Evolutionary conservation across 2,329 filamentous ascomycete species (phyloP), one percentile per base, ranked within the genome.

Genomic region (Leptographium procerum): DNA sequence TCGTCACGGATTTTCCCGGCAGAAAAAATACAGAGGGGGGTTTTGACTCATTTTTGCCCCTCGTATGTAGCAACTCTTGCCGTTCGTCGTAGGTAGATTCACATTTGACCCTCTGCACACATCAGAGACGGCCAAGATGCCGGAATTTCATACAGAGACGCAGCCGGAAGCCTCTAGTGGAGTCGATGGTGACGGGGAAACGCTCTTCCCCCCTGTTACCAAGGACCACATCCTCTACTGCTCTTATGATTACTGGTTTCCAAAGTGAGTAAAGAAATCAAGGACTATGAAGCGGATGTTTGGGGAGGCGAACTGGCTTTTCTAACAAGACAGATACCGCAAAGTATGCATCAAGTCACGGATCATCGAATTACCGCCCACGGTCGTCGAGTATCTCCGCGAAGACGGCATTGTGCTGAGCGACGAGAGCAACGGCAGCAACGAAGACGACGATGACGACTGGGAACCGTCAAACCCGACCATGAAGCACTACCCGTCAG

Each of bases 321-420:
- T 9, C 55, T 53, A 24, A 59, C 54, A 1, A 13, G 14, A 13
- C 56, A 89, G 84, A 71, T 96, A 95, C 69, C 86, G 89, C 60
- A 77, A 83, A 9, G 80, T 89, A 53, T 91, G 90, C 36, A 88
- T 95, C 50, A 94, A 92, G 75, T 91, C 92, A 2, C 84, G 88
- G 33, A 84, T 95, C 47, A 86, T 99, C 56, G 85, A 88, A 1
- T 79, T 99, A 7, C 81, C 87, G 0, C 70, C 79, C 4, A 78
- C 84, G 4, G 96, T 97, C 69, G 74, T 97, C 55, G 78, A 86
- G 56, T 99, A 97, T 71, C 84, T 99, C 29, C 88, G 87, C 61
- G 88, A 91, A 67, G 94, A 99, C 68, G 91, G 94, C 64, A 97
- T 99, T 65, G 77, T 96, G 55, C 80, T 99, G 7, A 91, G 88